Evolutionary conservation across 352 stramenopile genomes (phyloP).

Genomic region (Phytopythium oedochilum): DNA sequence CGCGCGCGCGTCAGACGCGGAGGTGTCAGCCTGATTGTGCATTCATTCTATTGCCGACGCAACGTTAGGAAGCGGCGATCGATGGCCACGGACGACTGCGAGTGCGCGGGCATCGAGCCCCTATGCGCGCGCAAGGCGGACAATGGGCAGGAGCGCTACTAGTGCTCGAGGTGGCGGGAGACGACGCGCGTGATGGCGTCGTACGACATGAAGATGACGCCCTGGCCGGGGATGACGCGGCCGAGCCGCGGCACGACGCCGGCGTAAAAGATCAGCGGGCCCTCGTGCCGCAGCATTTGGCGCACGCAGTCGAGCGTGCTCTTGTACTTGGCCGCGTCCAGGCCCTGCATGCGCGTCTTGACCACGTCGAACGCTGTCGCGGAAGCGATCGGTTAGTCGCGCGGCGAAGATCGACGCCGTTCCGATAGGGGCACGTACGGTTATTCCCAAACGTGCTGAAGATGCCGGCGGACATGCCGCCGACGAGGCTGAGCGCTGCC

Average conservation of each 20-base stretch:
- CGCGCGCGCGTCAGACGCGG: no score
- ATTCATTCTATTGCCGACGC: no score
- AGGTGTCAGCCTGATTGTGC: no score
- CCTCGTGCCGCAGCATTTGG: constrained; percentile 88
- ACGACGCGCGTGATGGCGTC: constrained; percentile 70
- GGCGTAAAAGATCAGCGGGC: constrained; percentile 89
- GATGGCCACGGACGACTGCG: neutral
- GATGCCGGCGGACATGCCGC: constrained; percentile 94
- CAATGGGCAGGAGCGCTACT: neutral
- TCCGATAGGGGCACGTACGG: constrained; percentile 53
- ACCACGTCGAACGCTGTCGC: constrained; percentile 75
- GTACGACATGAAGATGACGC: constrained; percentile 97
- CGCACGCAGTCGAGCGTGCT: constrained; percentile 89
- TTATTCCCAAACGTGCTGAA: constrained; percentile 98
- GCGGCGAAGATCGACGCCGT: neutral
- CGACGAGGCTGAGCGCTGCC: constrained; percentile 89
- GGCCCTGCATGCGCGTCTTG: constrained; percentile 83
- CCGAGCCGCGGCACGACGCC: constrained; percentile 90
- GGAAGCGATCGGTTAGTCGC: neutral
- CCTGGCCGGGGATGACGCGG: constrained; percentile 95
- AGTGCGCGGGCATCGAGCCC: constrained; percentile 4
- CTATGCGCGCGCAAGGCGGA: neutral
- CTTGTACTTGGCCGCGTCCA: constrained; percentile 66
- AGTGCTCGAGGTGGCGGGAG: constrained; percentile 41
- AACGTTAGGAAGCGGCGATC: no score